phyloP scores from a whole-genome alignment of 75 land plant species.

The Pseudotsuga menziesii region DNA sequence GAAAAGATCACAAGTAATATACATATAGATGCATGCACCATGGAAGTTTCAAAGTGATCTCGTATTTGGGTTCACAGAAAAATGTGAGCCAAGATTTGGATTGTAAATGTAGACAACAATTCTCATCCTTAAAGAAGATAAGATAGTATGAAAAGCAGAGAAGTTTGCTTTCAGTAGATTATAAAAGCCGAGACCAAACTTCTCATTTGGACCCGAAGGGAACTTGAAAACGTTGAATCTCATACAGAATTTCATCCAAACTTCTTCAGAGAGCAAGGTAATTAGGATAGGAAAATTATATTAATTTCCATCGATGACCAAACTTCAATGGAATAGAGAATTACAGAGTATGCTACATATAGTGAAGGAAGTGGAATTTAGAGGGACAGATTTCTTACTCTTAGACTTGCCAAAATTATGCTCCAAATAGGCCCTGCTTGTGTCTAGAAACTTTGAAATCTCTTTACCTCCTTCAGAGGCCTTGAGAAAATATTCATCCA shows the following conservation, averaged over 20 bases:
- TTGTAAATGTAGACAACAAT: too few species aligned
- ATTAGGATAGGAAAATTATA: neutral
- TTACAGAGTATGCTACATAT: neutral
- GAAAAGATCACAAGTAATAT: neutral
- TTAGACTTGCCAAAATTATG: slow-evolving; percentile 26
- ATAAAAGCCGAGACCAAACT: neutral
- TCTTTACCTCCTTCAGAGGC: slow-evolving; percentile 68
- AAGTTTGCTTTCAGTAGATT: neutral
- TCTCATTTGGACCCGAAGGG: neutral
- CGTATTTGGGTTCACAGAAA: neutral
- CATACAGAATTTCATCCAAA: neutral
- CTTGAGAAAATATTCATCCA: slow-evolving; percentile 80
- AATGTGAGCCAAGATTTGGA: neutral
- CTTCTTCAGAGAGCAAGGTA: neutral
- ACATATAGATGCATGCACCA: neutral
- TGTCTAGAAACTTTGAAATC: slow-evolving; percentile 57
- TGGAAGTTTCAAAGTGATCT: neutral
- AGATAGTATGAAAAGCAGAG: neutral
- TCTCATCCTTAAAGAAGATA: neutral
- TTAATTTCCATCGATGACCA: neutral
- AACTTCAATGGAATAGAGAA: neutral
- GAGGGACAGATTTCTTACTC: slow-evolving; percentile 24
- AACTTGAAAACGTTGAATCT: neutral
- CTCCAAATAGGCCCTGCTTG: slow-evolving; percentile 17
- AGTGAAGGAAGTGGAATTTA: neutral